phyloP scores from a whole-genome alignment of 306 rosid genomes.

The Albizia julibrissin region DNA sequence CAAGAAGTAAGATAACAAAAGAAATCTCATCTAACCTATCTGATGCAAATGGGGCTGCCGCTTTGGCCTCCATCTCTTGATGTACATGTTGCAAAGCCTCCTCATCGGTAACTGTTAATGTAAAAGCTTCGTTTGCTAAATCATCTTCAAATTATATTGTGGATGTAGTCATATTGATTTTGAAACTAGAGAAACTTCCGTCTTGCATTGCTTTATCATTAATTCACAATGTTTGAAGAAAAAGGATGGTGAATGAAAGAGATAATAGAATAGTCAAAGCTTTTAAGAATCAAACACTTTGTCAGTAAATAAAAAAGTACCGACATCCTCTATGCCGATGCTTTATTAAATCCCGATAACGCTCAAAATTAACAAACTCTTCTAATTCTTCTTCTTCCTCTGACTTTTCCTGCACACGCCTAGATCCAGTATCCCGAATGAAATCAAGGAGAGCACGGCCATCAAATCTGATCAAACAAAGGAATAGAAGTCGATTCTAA shows the following conservation, averaged over 20 bases:
- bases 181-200: conserved; percentile 27
- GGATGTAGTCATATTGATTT: conserved; percentile 1
- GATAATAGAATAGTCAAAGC: conserved; percentile 27
- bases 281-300: conserved; percentile 45
- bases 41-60: conserved; percentile 64
- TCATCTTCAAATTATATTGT: conserved; percentile 29
- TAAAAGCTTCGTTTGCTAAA: conserved; percentile 49
- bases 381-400: conserved; percentile 98
- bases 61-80: conserved; percentile 92
- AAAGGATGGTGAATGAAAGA: not conserved
- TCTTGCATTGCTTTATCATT: conserved; percentile 32
- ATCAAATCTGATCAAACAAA: conserved; percentile 71
- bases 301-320: conserved; percentile 76
- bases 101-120: conserved; percentile 79
- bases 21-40: conserved; percentile 57
- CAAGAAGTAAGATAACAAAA: conserved; percentile 2
- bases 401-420: conserved; percentile 75
- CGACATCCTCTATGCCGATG: conserved; percentile 99
- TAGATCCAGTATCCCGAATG: conserved; percentile 75
- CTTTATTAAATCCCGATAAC: conserved; percentile 99
- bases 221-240: conserved; percentile 15
- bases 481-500: conserved; percentile 1
- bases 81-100: conserved; percentile 92
- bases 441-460: conserved; percentile 97
- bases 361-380: conserved; percentile 99